Conservation (phyloP, 179 eudicot genomes). For the Gypsophila paniculata region DNA sequence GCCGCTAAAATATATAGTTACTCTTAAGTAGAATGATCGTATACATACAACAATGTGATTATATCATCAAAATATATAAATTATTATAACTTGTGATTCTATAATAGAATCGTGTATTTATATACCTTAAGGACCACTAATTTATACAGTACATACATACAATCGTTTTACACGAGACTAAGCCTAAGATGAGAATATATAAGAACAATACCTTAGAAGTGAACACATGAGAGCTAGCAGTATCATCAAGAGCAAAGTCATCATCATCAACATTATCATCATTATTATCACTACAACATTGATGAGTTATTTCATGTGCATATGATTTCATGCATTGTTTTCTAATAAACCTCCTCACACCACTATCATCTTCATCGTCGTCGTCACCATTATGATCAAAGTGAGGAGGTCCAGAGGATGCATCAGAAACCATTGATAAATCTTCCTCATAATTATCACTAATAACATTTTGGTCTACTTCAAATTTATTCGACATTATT, state of each 20-base stretch:
- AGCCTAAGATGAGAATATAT: too few relatives aligned
- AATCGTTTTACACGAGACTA: too few relatives aligned
- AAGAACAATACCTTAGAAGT: conserved; percentile 22
- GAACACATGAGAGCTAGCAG: conserved; percentile 33
- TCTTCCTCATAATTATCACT: conserved; percentile 26
- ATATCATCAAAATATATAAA: too few relatives aligned
- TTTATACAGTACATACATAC: too few relatives aligned
- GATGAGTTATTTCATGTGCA: background rate
- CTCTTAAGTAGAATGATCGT: too few relatives aligned
- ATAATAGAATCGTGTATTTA: too few relatives aligned
- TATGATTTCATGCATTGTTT: conserved; percentile 14
- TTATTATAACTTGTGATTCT: too few relatives aligned
- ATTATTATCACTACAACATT: background rate
- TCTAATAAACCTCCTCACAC: background rate
- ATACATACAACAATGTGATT: too few relatives aligned
- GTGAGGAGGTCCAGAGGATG: conserved; percentile 40
- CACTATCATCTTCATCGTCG: background rate
- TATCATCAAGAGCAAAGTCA: conserved; percentile 30
- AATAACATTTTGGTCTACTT: background rate
- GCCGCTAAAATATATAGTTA: background rate
- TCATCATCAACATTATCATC: background rate
- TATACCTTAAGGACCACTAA: too few relatives aligned
- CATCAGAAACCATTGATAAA: conserved; percentile 40
- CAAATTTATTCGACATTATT: background rate
- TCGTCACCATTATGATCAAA: conserved; percentile 27